Conservation (phyloP, 305 asterid species). For the Fraxinus baroniana region DNA sequence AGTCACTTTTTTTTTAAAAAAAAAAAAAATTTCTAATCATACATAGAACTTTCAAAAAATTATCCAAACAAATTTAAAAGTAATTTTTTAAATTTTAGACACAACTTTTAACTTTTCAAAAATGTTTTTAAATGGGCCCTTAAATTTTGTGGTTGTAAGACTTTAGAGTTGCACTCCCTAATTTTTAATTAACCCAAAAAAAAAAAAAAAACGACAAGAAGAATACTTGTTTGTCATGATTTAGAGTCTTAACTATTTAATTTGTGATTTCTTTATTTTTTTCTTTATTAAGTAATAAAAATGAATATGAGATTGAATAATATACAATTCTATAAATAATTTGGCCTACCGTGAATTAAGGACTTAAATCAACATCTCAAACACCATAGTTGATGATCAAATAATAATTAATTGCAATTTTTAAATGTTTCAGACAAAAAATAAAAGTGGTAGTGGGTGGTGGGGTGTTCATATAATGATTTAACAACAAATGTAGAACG, state of each 20-base stretch:
- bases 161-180: neutral
- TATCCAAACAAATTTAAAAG: too few species aligned
- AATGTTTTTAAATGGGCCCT: neutral
- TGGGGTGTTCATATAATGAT: neutral
- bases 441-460: neutral
- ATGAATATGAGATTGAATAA: neutral
- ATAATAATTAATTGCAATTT: neutral
- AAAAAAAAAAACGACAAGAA: neutral
- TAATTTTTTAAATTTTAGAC: too few species aligned
- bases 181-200: too few species aligned
- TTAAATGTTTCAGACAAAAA: neutral
- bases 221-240: neutral
- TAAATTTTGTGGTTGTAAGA: neutral
- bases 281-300: neutral
- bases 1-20: too few species aligned
- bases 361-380: neutral
- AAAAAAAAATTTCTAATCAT: too few species aligned
- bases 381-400: neutral
- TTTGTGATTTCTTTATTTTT: neutral
- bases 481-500: neutral
- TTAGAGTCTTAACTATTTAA: neutral
- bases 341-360: neutral
- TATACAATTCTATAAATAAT: neutral
- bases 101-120: neutral
- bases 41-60: too few species aligned